Evolutionary conservation across 2,329 filamentous ascomycete species (phyloP), one percentile per base, ranked within the genome.

Genomic region (Fusarium protoensiforme): DNA sequence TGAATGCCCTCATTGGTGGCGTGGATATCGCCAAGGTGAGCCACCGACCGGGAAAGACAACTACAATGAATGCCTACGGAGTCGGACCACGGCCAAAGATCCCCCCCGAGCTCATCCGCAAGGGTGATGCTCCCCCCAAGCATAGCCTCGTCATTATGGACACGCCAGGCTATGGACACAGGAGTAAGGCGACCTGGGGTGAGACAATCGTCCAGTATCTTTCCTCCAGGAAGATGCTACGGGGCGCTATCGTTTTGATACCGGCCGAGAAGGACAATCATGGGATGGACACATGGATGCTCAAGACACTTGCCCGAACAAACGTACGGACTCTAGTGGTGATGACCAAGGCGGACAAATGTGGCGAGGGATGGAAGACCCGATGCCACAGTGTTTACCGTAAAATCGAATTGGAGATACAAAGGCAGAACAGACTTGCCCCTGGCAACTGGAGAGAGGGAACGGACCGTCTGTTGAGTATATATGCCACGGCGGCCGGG

Each of bases 1-100:
- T 97, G 83, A 97, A 97, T 79, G 92, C 93, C 20, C 88, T 97
- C 36, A 89, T 92, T 3, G 91, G 91, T 36, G 73, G 77, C 4
- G 69, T 76, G 27, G 77, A 79, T 27, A 80, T 87, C 7, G 89
- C 89, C 14, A 83, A 85, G 56, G 87, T 87, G 27, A 88, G 87
- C 76, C 80, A 83, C 18, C 82, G 80, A 22, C 87, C 88, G 1
- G 89, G 89, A 11, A 86, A 84, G 75, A 91, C 89, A 2, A 85
- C 81, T 36, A 84, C 85, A 33, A 85, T 91, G 80, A 91, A 90
- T 76, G 87, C 84, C 31, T 91, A 87, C 73, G 88, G 86, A 16
- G 85, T 89, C 54, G 89, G 89, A 0, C 84, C 85, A 4, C 81
- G 78, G 10, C 78, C 78, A 35, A 80, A 75, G 39, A 73, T 78